Evolutionary conservation across 2,329 filamentous ascomycete genomes (phyloP).

Genomic region (Aspergillus neotritici): DNA sequence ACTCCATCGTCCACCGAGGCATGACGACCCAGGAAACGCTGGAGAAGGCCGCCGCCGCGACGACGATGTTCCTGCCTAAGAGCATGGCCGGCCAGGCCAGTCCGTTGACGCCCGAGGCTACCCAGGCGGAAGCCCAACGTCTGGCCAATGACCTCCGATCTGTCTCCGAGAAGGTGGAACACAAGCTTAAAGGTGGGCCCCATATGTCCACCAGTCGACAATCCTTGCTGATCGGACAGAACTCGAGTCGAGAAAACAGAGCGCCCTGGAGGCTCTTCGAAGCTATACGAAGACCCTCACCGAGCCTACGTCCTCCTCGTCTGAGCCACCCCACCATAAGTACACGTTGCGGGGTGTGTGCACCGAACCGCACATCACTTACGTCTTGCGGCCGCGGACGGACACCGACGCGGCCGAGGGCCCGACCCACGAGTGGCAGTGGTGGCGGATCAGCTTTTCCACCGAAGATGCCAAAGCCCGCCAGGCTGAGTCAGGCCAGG

Average conservation of each 20-base stretch:
- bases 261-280: constrained; percentile 38
- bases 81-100: constrained; percentile 10
- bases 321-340: constrained; percentile 39
- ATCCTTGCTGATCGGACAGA: constrained; percentile 26
- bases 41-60: constrained; percentile 32
- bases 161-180: constrained; percentile 35
- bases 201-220: neutral
- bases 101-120: constrained; percentile 13
- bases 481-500: constrained; percentile 22
- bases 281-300: constrained; percentile 45
- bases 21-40: constrained; percentile 28
- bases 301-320: constrained; percentile 36
- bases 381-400: constrained; percentile 44
- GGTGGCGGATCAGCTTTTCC: constrained; percentile 53
- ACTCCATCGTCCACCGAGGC: constrained; percentile 12
- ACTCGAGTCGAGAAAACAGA: constrained; percentile 39
- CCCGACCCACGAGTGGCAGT: constrained; percentile 39
- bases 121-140: constrained; percentile 20
- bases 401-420: constrained; percentile 15
- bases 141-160: constrained; percentile 31
- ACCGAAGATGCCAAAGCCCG: constrained; percentile 37
- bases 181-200: constrained; percentile 36
- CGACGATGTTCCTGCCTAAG: constrained; percentile 22
- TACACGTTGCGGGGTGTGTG: constrained; percentile 56
- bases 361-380: constrained; percentile 53